Conservation (phyloP, 805 yeast genomes). For the Wickerhamomyces rabaulensis region DNA sequence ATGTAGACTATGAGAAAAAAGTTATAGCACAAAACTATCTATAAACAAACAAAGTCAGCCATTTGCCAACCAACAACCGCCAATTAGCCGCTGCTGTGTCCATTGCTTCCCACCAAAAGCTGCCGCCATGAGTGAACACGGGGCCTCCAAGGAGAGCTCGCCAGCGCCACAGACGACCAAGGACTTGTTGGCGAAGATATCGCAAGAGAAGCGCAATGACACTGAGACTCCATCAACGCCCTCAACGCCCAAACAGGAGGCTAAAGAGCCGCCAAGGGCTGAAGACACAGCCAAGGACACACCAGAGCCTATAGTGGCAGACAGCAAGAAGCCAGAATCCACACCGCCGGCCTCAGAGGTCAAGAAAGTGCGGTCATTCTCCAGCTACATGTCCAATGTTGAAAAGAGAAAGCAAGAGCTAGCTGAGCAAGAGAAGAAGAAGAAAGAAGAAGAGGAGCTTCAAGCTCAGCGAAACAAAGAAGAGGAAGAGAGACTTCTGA, state of each 20-base stretch:
- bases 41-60: no score
- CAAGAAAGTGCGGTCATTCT: constrained; percentile 3
- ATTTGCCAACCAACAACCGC: no score
- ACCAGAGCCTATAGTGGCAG: background rate
- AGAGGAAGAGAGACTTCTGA: constrained; percentile 1
- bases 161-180: background rate
- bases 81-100: background rate
- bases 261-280: no score
- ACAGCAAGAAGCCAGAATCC: background rate
- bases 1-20: no score
- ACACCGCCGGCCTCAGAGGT: background rate
- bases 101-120: background rate
- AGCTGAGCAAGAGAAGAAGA: constrained; percentile 5
- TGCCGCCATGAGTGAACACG: background rate
- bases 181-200: background rate
- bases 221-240: background rate
- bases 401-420: background rate
- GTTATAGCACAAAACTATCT: no score
- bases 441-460: background rate
- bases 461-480: background rate
- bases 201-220: background rate
- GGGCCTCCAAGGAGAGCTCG: background rate
- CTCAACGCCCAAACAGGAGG: background rate
- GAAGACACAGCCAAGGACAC: background rate
- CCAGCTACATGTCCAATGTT: constrained; percentile 5